A percentile compares a stretch with the other conserved stretches of the same genome.
These are phyloP conservation scores for Selaginella tamariscina DNA, from an alignment of 75 land plant species.

Conservation along the genomic window DNA sequence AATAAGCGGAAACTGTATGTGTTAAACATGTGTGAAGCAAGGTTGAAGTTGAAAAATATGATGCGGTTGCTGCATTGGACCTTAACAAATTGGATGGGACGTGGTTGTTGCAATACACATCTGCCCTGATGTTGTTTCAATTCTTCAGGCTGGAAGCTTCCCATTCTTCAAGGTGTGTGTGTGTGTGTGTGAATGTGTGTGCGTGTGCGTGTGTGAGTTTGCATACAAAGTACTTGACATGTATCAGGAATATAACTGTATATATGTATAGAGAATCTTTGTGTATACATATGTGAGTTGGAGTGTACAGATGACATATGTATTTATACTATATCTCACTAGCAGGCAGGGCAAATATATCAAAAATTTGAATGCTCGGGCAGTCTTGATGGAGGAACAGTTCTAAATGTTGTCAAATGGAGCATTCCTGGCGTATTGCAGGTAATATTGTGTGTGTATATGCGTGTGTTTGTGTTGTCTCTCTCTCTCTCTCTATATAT, in stretches of 20 bases:
- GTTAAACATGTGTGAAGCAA: slow-evolving; percentile 16
- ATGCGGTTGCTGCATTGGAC: slow-evolving; percentile 45
- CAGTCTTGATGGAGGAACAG: slow-evolving; percentile 41
- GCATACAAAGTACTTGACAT: too few species aligned
- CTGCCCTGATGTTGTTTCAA: slow-evolving; percentile 84
- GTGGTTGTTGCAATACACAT: slow-evolving; percentile 88
- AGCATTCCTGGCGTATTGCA: slow-evolving; percentile 62
- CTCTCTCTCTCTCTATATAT: background rate
- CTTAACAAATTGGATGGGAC: slow-evolving; percentile 66
- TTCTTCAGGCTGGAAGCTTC: slow-evolving; percentile 50
- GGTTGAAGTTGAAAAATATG: slow-evolving; percentile 72
- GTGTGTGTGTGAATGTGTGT: too few species aligned
- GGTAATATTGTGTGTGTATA: slow-evolving; percentile 26
- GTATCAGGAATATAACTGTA: too few species aligned
- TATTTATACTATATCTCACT: background rate
- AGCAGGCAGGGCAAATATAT: slow-evolving; percentile 67
- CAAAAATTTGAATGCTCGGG: slow-evolving; percentile 81
- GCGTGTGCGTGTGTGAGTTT: too few species aligned
- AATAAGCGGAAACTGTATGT: background rate
- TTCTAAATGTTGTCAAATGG: slow-evolving; percentile 79
- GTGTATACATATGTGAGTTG: too few species aligned
- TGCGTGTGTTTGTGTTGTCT: background rate
- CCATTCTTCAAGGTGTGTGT: slow-evolving; percentile 62
- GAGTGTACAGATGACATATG: too few species aligned
- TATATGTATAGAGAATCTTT: too few species aligned